Percentiles rank a stretch among this genome's conserved stretches.
Conservation (phyloP, 2,329 filamentous ascomycete species). For the Aspergillus fumigatus region DNA sequence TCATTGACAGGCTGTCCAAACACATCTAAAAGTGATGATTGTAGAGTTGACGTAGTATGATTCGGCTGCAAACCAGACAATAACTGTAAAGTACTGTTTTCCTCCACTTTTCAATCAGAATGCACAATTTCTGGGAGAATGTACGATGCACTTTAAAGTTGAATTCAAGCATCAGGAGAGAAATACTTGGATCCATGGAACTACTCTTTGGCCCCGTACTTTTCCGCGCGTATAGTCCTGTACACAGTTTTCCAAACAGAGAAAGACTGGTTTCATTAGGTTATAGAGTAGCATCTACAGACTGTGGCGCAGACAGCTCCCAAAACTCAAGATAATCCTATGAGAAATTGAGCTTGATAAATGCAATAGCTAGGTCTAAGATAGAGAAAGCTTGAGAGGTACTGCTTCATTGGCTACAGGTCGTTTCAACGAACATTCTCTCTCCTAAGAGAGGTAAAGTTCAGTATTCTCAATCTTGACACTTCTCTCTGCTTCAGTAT, state of each 20-base stretch:
- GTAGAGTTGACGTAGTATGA: neutral
- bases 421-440: too few species aligned
- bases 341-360: neutral
- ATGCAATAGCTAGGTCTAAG: too few species aligned
- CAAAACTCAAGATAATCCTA: neutral
- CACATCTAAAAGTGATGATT: conserved; percentile 1
- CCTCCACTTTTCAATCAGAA: neutral
- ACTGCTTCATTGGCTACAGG: neutral
- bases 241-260: neutral
- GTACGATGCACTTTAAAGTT: neutral
- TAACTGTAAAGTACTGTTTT: neutral
- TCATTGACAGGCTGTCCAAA: conserved; percentile 22
- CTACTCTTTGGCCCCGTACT: neutral
- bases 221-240: neutral
- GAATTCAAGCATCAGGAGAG: neutral
- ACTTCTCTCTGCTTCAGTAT: neutral
- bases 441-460: neutral
- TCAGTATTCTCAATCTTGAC: neutral
- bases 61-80: neutral
- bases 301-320: neutral
- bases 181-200: neutral
- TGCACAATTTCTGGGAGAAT: neutral
- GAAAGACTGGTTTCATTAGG: neutral
- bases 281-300: neutral
- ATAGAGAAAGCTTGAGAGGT: neutral